phyloP scores from a whole-genome alignment of 108 stramenopile species.

The Cyclotella atomus region DNA sequence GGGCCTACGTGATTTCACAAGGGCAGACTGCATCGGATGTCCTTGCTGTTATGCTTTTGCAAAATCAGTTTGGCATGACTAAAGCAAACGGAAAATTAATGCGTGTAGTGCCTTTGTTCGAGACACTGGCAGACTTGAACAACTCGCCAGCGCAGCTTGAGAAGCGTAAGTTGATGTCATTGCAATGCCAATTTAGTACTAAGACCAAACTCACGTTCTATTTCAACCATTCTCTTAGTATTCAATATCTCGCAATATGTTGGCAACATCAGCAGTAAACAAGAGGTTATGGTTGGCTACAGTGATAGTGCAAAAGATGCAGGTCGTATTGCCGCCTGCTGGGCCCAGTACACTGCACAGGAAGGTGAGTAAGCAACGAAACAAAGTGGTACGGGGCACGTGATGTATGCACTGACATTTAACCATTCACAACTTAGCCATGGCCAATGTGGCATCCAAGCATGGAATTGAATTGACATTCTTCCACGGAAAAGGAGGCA shows the following conservation, averaged over 20 bases:
- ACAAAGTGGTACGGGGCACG: too few relatives aligned
- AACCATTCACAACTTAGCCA: too few relatives aligned
- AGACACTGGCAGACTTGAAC: constrained; percentile 92
- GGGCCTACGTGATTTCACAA: constrained; percentile 97
- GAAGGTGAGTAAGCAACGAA: too few relatives aligned
- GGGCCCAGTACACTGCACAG: constrained; percentile 95
- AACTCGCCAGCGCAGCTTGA: constrained; percentile 75
- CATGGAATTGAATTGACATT: constrained; percentile 83
- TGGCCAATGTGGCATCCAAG: constrained; percentile 81
- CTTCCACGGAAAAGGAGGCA: constrained; percentile 95
- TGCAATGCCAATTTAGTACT: not conserved
- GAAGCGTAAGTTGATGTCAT: constrained; percentile 14
- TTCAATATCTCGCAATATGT: constrained; percentile 80
- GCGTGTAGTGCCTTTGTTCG: constrained; percentile 97
- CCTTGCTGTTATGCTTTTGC: constrained; percentile 95
- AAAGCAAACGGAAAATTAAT: constrained; percentile 77
- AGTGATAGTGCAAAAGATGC: constrained; percentile 98
- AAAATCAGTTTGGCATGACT: constrained; percentile 92
- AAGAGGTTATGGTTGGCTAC: constrained; percentile 99
- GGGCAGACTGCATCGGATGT: constrained; percentile 93
- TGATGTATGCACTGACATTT: too few relatives aligned
- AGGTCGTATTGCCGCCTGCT: constrained; percentile 92
- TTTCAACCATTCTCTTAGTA: too few relatives aligned
- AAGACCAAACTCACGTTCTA: too few relatives aligned
- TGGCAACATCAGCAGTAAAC: constrained; percentile 82